Percentiles rank a stretch among this genome's conserved stretches.
phyloP scores from a whole-genome alignment of 306 rosid genomes.

The Hippophae gyantsensis region DNA sequence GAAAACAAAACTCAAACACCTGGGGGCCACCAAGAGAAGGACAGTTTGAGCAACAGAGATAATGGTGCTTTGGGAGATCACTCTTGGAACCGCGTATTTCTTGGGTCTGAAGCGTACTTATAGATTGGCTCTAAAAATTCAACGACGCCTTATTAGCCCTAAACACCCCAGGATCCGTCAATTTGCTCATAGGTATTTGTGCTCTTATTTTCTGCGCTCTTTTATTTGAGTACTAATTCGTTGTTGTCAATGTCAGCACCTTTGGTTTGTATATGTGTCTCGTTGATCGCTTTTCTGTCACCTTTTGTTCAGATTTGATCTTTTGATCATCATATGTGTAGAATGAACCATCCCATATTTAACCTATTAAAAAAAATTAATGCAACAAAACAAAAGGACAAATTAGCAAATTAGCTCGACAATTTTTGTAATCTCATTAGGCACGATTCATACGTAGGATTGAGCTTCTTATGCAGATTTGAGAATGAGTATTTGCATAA shows the following conservation, averaged over 20 bases:
- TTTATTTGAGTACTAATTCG: not conserved
- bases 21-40: not conserved
- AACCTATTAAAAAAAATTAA: no score
- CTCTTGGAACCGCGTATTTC: conserved; percentile 87
- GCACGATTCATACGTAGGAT: no score
- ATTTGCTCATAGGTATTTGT: conserved; percentile 56
- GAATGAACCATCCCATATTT: no score
- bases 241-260: not conserved
- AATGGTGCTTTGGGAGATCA: conserved; percentile 96
- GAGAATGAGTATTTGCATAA: no score
- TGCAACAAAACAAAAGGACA: no score
- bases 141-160: conserved; percentile 54
- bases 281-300: no score
- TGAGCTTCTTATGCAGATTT: no score
- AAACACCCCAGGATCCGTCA: conserved; percentile 56
- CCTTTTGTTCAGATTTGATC: no score
- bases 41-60: not conserved
- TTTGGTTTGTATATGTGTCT: not conserved
- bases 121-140: conserved; percentile 62
- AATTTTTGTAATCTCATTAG: no score
- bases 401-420: no score
- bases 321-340: no score
- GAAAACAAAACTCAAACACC: not conserved
- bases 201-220: not conserved
- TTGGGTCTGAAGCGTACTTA: conserved; percentile 79